phyloP scores from a whole-genome alignment of 75 land plant species.

The Pseudotsuga menziesii region DNA sequence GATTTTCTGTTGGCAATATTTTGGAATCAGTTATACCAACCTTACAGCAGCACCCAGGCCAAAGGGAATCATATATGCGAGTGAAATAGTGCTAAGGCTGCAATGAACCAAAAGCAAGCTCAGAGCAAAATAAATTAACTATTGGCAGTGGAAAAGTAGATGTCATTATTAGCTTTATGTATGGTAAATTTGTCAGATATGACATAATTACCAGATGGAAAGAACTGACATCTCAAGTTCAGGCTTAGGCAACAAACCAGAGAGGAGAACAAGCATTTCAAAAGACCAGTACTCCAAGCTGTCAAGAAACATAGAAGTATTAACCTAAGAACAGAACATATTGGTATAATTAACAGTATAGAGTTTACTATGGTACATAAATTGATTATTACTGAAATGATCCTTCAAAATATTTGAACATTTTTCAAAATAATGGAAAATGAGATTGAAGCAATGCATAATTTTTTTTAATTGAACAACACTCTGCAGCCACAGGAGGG shows the following conservation, averaged over 20 bases:
- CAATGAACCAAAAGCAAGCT: not conserved
- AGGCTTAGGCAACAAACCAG: conserved; percentile 84
- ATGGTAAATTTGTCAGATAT: conserved; percentile 17
- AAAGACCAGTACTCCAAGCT: conserved; percentile 77
- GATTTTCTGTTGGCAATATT: not conserved
- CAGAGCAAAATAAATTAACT: not conserved
- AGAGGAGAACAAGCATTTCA: conserved; percentile 53
- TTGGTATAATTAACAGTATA: no score
- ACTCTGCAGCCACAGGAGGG: not conserved
- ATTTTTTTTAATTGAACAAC: not conserved
- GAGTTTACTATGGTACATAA: no score
- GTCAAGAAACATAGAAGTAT: conserved; percentile 3
- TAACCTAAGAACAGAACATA: no score
- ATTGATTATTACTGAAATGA: no score
- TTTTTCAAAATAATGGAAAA: not conserved
- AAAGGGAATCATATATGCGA: conserved; percentile 49
- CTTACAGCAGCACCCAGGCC: conserved; percentile 54
- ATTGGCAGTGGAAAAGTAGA: not conserved
- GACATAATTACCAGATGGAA: conserved; percentile 36
- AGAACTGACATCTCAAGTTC: conserved; percentile 61
- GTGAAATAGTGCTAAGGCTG: conserved; percentile 37
- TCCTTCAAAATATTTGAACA: no score
- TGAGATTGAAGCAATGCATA: not conserved
- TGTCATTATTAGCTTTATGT: conserved; percentile 12
- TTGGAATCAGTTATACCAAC: conserved; percentile 13